Evolutionary conservation across 225 moss, liverwort and hornwort genomes (phyloP).

Genomic region (Pseudoscleropodium purum): DNA sequence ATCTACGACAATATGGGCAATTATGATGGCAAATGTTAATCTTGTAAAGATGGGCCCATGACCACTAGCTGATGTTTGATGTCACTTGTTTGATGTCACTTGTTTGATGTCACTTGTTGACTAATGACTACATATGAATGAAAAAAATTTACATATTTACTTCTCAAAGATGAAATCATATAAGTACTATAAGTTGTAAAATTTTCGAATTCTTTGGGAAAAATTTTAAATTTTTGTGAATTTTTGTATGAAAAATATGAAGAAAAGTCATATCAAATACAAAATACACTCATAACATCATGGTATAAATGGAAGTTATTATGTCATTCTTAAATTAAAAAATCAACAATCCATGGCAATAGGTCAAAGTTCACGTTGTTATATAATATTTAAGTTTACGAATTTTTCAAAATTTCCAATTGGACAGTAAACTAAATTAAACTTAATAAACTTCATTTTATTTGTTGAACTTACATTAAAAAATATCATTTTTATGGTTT

Average conservation of each 20-base stretch:
- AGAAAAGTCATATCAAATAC: too few relatives aligned
- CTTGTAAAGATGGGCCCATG: rapidly evolving
- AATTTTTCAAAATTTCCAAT: neutral
- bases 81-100: too few relatives aligned
- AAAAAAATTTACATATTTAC: too few relatives aligned
- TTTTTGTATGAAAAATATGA: too few relatives aligned
- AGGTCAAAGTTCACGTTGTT: neutral
- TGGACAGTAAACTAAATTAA: too few relatives aligned
- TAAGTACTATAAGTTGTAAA: too few relatives aligned
- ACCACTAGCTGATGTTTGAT: too few relatives aligned
- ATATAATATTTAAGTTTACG: neutral
- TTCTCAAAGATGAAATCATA: neutral
- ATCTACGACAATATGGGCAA: neutral
- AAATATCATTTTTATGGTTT: neutral
- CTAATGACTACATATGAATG: too few relatives aligned
- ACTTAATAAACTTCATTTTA: neutral
- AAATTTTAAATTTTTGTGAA: too few relatives aligned
- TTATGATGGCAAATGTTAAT: rapidly evolving
- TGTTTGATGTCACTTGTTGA: too few relatives aligned
- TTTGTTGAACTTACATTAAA: neutral
- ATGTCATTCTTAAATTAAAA: rapidly evolving
- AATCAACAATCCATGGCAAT: neutral
- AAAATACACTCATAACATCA: neutral
- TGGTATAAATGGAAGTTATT: neutral
- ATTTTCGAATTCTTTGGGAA: too few relatives aligned